Evolutionary conservation across 2,329 filamentous ascomycete species (phyloP), one percentile per base, ranked within the genome.

Genomic region (Massarina eburnea): DNA sequence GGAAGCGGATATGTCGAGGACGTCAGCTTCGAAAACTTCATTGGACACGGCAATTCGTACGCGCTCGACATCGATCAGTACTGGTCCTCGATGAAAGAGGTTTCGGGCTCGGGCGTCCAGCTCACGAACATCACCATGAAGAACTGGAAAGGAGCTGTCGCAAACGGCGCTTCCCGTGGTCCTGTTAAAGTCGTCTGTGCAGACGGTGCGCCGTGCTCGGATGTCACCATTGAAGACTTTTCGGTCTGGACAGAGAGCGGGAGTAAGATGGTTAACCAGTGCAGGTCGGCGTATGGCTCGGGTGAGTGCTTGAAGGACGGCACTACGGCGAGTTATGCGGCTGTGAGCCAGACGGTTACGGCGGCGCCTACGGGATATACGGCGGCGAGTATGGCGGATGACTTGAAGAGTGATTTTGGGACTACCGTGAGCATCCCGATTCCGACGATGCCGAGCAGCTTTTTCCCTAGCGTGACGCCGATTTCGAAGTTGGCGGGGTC

Each of bases 41-140:
- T 81, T 61, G 81, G 81, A 30, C 79, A 81, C 61, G 67, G 71
- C 46, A 84, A 83, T 49, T 80, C 81, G 3, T 83, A 83, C 68
- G 76, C 74, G 9, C 68, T 82, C 19, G 70, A 83, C 60, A 73
- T 83, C 43, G 76, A 83, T 63, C 71, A 77, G 44, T 73, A 76
- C 55, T 83, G 80, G 80, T 60, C 62, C 22, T 70, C 69, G 44
- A 74, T 75, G 71, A 56, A 48, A 29, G 51, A 64, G 0, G 59
- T 69, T 3, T 52, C 61, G 1, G 81, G 81, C 19, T 55, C 74
- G 50, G 81, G 81, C 22, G 77, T 83, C 7, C 62, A 75, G 47
- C 73, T 80, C 34, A 70, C 54, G 54, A 78, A 81, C 65, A 71
- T 84, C 55, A 77, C 72, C 2, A 73, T 82, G 60, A 72, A 61